Evolutionary conservation across 371 early-diverging fungal species (phyloP).

Genomic region (Zopfochytrium polystomum): DNA sequence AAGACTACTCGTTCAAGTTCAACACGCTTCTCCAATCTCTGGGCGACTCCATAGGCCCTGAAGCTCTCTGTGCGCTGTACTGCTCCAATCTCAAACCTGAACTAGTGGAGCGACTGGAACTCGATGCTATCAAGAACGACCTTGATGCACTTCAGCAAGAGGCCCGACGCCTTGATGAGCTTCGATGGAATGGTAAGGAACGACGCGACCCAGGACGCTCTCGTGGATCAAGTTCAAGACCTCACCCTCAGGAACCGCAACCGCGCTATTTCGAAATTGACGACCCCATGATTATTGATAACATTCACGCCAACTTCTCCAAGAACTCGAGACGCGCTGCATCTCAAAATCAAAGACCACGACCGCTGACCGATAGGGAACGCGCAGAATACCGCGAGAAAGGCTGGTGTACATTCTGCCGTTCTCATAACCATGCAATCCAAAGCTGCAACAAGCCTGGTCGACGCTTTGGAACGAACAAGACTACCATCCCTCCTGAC

Average conservation of each 20-base stretch:
- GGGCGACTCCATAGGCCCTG: neutral
- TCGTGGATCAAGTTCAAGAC: too few relatives aligned
- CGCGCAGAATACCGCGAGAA: neutral
- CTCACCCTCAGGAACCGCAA: neutral
- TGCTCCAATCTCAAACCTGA: neutral
- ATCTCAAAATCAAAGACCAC: neutral
- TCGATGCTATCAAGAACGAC: neutral
- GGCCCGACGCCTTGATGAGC: neutral
- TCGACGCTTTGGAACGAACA: neutral
- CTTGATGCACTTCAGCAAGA: neutral
- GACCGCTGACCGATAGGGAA: neutral
- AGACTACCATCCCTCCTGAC: too few relatives aligned
- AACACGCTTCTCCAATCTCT: neutral
- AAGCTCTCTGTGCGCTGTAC: neutral
- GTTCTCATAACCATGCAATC: neutral
- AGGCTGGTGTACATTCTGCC: neutral
- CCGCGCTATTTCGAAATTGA: neutral
- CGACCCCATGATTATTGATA: neutral
- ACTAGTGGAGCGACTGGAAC: neutral
- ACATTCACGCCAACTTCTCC: too few relatives aligned
- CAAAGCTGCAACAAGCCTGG: neutral
- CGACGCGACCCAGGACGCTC: too few relatives aligned
- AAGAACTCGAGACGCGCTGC: neutral
- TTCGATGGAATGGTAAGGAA: neutral
- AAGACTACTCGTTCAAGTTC: neutral